Conservation (phyloP, 1,139 yeast genomes). For the Pneumocystis carinii region DNA sequence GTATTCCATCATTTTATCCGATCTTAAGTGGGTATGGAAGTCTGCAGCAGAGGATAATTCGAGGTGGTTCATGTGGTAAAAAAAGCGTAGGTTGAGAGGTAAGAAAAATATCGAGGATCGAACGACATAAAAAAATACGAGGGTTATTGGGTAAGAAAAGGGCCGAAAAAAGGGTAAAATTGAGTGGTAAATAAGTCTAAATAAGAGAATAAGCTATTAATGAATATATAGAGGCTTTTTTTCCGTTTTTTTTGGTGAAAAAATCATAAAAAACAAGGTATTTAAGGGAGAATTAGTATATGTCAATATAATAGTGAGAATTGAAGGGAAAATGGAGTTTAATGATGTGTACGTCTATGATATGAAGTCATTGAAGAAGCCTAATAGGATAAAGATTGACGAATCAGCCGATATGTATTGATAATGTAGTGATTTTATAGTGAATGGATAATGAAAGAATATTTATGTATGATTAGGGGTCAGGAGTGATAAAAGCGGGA, state of each 20-base stretch:
- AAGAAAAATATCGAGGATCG: no score
- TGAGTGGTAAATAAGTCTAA: no score
- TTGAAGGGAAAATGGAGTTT: not conserved
- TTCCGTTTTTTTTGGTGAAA: not conserved
- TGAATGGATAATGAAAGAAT: no score
- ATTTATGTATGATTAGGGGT: slow-evolving; percentile 34
- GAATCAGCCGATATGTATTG: slow-evolving; percentile 7
- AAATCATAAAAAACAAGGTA: not conserved
- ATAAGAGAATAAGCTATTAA: no score
- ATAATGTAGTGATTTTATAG: slow-evolving; percentile 2
- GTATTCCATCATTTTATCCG: slow-evolving; percentile 80
- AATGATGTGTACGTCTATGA: not conserved
- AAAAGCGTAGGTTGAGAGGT: no score
- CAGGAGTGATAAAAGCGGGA: slow-evolving; percentile 76
- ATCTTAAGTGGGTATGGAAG: slow-evolving; percentile 90
- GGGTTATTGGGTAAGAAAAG: no score
- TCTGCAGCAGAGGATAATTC: slow-evolving; percentile 48
- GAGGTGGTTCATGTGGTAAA: not conserved
- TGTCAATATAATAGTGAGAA: not conserved
- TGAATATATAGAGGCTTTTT: no score
- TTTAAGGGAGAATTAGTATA: not conserved
- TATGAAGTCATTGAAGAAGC: not conserved
- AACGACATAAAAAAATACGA: no score
- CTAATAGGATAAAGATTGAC: not conserved
- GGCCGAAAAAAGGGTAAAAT: no score